These are phyloP conservation scores for Pichia sp. DNA, from an alignment of 1,139 yeast genomes.

Conservation along the genomic window DNA sequence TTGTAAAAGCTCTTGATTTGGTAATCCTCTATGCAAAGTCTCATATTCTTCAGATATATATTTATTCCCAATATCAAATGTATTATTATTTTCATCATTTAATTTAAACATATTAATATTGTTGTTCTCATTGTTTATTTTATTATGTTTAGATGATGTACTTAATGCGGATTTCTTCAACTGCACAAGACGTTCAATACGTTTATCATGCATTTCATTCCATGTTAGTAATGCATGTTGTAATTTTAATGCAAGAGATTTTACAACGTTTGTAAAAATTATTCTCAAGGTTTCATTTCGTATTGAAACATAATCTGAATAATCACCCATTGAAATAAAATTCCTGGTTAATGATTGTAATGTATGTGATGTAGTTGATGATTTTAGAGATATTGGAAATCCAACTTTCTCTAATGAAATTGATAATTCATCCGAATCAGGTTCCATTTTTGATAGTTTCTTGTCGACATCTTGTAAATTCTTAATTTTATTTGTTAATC, in stretches of 20 bases:
- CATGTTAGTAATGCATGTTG: constrained; percentile 22
- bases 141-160: constrained; percentile 12
- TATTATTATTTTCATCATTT: constrained; percentile 60
- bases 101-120: constrained; percentile 31
- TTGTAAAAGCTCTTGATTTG: constrained; percentile 53
- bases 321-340: constrained; percentile 27
- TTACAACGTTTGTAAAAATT: constrained; percentile 23
- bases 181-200: constrained; percentile 26
- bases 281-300: constrained; percentile 20
- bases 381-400: not conserved
- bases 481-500: constrained; percentile 19
- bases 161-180: constrained; percentile 24
- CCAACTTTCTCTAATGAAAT: constrained; percentile 4
- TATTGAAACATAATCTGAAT: constrained; percentile 20
- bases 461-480: constrained; percentile 14
- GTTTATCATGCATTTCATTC: constrained; percentile 22
- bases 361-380: not conserved
- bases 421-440: constrained; percentile 8
- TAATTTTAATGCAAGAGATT: constrained; percentile 23
- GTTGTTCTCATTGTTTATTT: constrained; percentile 25
- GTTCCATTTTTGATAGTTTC: not conserved
- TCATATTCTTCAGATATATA: constrained; percentile 17
- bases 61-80: constrained; percentile 16
- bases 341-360: constrained; percentile 21
- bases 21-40: constrained; percentile 14